A percentile compares a stretch with the other conserved stretches of the same genome.
These are phyloP conservation scores for Myxozyma udenii DNA, from an alignment of 805 yeast genomes.

Conservation along the genomic window DNA sequence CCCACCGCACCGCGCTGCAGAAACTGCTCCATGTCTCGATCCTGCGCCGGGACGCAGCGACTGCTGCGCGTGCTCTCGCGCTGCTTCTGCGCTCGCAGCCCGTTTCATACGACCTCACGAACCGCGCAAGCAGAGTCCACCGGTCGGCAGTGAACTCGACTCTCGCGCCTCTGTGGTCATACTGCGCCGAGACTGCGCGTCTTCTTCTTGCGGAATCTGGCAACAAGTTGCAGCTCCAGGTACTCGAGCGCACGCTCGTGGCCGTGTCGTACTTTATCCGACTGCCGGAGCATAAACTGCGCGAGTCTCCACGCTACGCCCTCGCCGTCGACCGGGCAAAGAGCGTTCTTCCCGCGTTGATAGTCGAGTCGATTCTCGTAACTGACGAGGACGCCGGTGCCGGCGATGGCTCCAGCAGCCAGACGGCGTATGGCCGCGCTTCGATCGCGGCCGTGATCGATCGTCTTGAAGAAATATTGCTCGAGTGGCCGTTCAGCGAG, in stretches of 20 bases:
- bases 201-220: neutral
- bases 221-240: neutral
- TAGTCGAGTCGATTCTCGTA: neutral
- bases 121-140: neutral
- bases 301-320: neutral
- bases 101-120: neutral
- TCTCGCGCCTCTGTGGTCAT: neutral
- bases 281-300: neutral
- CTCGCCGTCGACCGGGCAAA: slow-evolving; percentile 1
- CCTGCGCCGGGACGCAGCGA: slow-evolving; percentile 12
- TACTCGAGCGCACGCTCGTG: neutral
- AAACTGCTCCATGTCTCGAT: slow-evolving; percentile 11
- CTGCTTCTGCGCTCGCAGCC: slow-evolving; percentile 16
- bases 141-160: neutral
- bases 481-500: slow-evolving; percentile 26
- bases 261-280: neutral
- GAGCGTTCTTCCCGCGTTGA: neutral
- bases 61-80: slow-evolving; percentile 12
- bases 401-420: slow-evolving; percentile 4
- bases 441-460: slow-evolving; percentile 8
- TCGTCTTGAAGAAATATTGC: slow-evolving; percentile 17
- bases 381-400: slow-evolving; percentile 2
- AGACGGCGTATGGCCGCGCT: slow-evolving; percentile 2
- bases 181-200: neutral
- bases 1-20: slow-evolving; percentile 12